Conservation (phyloP, 2,329 filamentous ascomycete genomes). For the Aspergillus latus region DNA sequence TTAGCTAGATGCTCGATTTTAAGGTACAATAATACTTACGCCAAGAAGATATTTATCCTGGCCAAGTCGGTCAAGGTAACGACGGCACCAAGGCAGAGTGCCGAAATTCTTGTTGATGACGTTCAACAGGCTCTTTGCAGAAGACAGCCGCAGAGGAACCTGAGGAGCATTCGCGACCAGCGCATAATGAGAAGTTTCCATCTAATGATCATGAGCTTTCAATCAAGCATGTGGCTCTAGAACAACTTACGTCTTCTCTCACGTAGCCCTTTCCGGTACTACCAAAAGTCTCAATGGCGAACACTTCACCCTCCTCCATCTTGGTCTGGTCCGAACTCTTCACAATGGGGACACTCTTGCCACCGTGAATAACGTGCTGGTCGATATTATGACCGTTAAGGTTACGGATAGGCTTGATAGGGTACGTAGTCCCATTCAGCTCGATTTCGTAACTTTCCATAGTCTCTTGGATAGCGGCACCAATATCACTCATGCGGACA, state of each 20-base stretch:
- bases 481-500: constrained; percentile 81
- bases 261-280: constrained; percentile 89
- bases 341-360: constrained; percentile 89
- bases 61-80: constrained; percentile 88
- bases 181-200: constrained; percentile 87
- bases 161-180: constrained; percentile 70
- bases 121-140: constrained; percentile 79
- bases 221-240: background rate
- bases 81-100: constrained; percentile 83
- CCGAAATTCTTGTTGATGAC: constrained; percentile 97
- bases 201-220: constrained; percentile 39
- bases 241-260: constrained; percentile 69
- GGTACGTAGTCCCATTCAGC: constrained; percentile 73
- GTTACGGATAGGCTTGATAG: constrained; percentile 82
- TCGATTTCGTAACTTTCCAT: constrained; percentile 94
- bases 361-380: constrained; percentile 86
- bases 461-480: constrained; percentile 78
- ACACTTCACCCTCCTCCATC: constrained; percentile 97
- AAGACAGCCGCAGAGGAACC: constrained; percentile 72
- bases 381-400: constrained; percentile 88
- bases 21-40: constrained; percentile 50
- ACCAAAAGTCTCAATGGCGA: constrained; percentile 94
- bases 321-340: constrained; percentile 85
- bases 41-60: constrained; percentile 93
- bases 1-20: constrained; percentile 5